Conservation (phyloP, 805 yeast species). For the Saturnispora sekii region DNA sequence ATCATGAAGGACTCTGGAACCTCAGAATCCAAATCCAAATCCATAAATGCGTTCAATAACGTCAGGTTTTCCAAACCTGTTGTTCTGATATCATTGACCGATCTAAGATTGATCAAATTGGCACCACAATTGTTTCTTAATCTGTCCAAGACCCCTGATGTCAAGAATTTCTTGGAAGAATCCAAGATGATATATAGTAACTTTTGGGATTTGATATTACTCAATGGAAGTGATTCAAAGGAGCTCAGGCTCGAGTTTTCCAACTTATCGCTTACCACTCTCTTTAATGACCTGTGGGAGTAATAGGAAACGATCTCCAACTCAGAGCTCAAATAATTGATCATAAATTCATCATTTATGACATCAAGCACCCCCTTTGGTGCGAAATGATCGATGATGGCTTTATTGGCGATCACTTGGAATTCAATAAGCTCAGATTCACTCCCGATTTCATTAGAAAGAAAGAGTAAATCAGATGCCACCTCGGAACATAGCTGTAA, state of each 20-base stretch:
- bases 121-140: slow-evolving; percentile 54
- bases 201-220: slow-evolving; percentile 25
- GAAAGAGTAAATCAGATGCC: slow-evolving; percentile 12
- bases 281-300: slow-evolving; percentile 27
- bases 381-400: slow-evolving; percentile 1
- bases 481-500: slow-evolving; percentile 32
- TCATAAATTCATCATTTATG: background rate
- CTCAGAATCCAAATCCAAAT: slow-evolving; percentile 23
- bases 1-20: slow-evolving; percentile 26
- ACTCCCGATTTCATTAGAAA: background rate
- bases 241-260: slow-evolving; percentile 18
- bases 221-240: slow-evolving; percentile 24
- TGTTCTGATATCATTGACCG: slow-evolving; percentile 29
- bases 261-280: slow-evolving; percentile 23
- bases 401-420: slow-evolving; percentile 4
- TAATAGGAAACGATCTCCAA: slow-evolving; percentile 20
- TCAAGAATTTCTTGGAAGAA: slow-evolving; percentile 28
- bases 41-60: slow-evolving; percentile 36
- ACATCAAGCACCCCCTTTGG: background rate
- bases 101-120: slow-evolving; percentile 48
- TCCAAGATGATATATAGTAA: slow-evolving; percentile 29
- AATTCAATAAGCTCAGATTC: slow-evolving; percentile 9
- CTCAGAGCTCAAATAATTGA: background rate
- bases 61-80: slow-evolving; percentile 40
- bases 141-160: slow-evolving; percentile 35